phyloP scores from a whole-genome alignment of 441 rosid species.

The Populus hybrid region DNA sequence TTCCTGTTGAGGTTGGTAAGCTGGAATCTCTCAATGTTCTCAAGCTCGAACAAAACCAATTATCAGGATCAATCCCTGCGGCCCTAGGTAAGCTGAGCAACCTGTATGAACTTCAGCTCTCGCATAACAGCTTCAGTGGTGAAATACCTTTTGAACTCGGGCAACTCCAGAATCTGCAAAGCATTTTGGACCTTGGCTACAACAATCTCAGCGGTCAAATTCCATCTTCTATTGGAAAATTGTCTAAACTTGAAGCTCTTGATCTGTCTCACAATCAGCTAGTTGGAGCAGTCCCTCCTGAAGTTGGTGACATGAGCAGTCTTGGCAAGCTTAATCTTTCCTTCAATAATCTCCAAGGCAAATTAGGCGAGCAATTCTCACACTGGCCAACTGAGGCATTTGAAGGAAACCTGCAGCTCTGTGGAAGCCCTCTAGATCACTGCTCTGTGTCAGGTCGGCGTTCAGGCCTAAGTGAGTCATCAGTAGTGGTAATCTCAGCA shows the following conservation, averaged over 20 bases:
- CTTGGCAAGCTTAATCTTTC: slow-evolving; percentile 71
- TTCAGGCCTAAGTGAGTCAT: slow-evolving; percentile 37
- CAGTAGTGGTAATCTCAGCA: slow-evolving; percentile 54
- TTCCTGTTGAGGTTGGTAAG: slow-evolving; percentile 54
- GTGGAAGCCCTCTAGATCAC: slow-evolving; percentile 60
- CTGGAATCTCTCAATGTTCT: slow-evolving; percentile 58
- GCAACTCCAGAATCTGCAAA: slow-evolving; percentile 66
- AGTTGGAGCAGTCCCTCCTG: slow-evolving; percentile 57
- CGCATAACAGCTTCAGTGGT: slow-evolving; percentile 59
- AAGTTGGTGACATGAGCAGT: slow-evolving; percentile 66
- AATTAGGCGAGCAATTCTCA: slow-evolving; percentile 54
- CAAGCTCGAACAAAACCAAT: slow-evolving; percentile 45
- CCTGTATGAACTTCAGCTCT: slow-evolving; percentile 61
- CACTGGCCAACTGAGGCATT: slow-evolving; percentile 70
- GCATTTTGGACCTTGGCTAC: slow-evolving; percentile 61
- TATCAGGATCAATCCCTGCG: slow-evolving; percentile 63
- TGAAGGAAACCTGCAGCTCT: slow-evolving; percentile 57
- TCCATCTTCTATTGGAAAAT: slow-evolving; percentile 56
- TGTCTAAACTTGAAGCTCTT: slow-evolving; percentile 68
- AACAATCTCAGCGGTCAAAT: slow-evolving; percentile 62
- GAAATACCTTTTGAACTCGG: slow-evolving; percentile 65
- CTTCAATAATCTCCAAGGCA: slow-evolving; percentile 61
- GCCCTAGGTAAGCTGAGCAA: slow-evolving; percentile 61
- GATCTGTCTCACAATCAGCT: slow-evolving; percentile 75
- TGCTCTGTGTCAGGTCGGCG: slow-evolving; percentile 36